Percentiles rank a stretch among this genome's conserved stretches.
phyloP scores from a whole-genome alignment of 345 rosid genomes.

The Boechera stricta region DNA sequence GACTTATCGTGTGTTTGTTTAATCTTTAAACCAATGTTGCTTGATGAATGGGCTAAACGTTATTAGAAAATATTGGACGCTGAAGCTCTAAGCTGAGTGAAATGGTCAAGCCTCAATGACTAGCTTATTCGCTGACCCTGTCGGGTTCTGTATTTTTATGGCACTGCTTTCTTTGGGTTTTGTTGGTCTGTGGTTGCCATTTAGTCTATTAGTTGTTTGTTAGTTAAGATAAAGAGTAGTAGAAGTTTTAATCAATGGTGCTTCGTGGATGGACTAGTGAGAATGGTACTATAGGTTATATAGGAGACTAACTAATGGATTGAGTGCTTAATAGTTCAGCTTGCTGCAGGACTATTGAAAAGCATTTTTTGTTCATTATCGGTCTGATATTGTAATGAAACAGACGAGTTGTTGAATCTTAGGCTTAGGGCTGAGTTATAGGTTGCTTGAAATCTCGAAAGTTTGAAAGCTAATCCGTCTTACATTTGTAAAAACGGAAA shows the following conservation, averaged over 20 bases:
- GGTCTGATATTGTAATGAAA: background rate
- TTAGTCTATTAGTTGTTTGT: background rate
- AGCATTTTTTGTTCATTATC: background rate
- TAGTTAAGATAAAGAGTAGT: background rate
- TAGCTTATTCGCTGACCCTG: background rate
- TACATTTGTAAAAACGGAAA: background rate
- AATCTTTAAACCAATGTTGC: background rate
- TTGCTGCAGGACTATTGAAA: background rate
- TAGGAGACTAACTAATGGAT: background rate
- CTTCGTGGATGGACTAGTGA: conserved; percentile 15
- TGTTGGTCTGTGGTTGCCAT: conserved; percentile 12
- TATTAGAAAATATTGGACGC: background rate
- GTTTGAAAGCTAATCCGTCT: background rate
- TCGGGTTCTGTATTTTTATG: background rate
- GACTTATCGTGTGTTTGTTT: background rate
- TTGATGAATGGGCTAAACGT: background rate
- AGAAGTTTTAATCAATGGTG: background rate
- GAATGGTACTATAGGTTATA: background rate
- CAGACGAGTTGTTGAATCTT: background rate
- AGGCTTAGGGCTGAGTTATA: background rate
- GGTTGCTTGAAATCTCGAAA: conserved; percentile 9
- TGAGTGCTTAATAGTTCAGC: background rate
- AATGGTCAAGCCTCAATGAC: background rate
- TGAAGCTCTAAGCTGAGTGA: background rate
- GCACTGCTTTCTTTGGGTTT: background rate